Evolutionary conservation across 305 asterid genomes (phyloP).

Genomic region (Fraxinus angustifolia): DNA sequence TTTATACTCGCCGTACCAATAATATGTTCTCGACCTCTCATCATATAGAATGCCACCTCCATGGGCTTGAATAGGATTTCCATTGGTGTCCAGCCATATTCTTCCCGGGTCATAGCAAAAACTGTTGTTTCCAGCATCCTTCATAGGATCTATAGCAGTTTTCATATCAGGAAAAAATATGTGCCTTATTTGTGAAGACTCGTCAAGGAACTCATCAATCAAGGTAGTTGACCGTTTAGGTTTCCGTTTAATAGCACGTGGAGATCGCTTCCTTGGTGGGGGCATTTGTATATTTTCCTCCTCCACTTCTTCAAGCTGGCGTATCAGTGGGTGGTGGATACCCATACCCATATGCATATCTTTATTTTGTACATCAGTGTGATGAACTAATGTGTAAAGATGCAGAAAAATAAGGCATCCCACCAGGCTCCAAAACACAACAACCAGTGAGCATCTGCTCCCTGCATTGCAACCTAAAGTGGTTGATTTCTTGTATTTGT

Average conservation of each 20-base stretch:
- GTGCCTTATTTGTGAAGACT: constrained; percentile 76
- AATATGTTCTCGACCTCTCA: constrained; percentile 57
- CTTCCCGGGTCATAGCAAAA: constrained; percentile 70
- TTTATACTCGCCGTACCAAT: constrained; percentile 98
- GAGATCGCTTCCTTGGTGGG: constrained; percentile 78
- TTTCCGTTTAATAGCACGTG: constrained; percentile 86
- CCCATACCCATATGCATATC: constrained; percentile 25
- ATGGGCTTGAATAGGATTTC: constrained; percentile 95
- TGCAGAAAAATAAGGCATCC: constrained; percentile 67
- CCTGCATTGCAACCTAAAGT: constrained; percentile 76
- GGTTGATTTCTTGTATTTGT: constrained; percentile 57
- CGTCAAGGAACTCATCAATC: constrained; percentile 87
- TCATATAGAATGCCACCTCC: constrained; percentile 94
- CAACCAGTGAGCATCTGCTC: constrained; percentile 55
- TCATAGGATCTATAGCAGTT: constrained; percentile 61
- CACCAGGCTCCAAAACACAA: constrained; percentile 57
- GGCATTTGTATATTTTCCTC: constrained; percentile 79
- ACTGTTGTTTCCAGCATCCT: constrained; percentile 46
- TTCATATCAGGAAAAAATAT: constrained; percentile 61
- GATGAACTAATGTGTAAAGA: constrained; percentile 45
- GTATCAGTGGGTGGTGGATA: constrained; percentile 39
- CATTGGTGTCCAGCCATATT: constrained; percentile 90
- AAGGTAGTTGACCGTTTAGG: constrained; percentile 60
- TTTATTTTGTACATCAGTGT: constrained; percentile 31
- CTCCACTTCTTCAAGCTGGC: constrained; percentile 73